Evolutionary conservation across 2,329 filamentous ascomycete species (phyloP), one percentile per base, ranked within the genome.

Genomic region (Plenodomus lindquistii): DNA sequence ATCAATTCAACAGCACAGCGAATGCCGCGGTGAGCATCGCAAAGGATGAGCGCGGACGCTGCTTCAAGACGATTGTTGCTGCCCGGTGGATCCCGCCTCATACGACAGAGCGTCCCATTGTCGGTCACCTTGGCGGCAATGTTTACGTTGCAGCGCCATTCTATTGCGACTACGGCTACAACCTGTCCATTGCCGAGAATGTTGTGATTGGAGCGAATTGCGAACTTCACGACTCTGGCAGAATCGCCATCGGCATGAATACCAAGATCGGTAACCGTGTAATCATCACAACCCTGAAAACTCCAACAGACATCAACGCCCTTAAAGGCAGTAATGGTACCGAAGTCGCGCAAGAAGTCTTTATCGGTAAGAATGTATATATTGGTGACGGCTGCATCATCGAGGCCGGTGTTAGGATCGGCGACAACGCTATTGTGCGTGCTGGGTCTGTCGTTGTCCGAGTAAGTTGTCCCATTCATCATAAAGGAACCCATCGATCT

Each of bases 101-200:
- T 17, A 50, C 51, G 11, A 49, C 24, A 2, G 48, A 50, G 21
- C 46, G 41, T 8, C 42, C 45, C 35, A 42, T 55, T 34, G 52
- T 56, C 41, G 89, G 83, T 46, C 82, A 79, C 19, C 82, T 94
- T 4, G 90, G 90, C n/a, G 82, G 85, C 15, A 84, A 87, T 46
- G 87, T 89, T 4, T 79, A 86, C 36, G 88, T 99, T 20, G 91
- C 96, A 64, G 85, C 89, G 2, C 93, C 93, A 0, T 97, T 99
- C 71, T 86, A 81, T 39, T 97, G 93, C 69, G 91, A 97, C 65
- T 97, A 97, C 65, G 94, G 94, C 0, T 97, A 96, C 75, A 97
- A 99, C 70, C 88, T 97, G 62, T 82, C 83, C 40, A 88, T 99
- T 58, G 92, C 89, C 11, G 87, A 92, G 60, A 86, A 94, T 55